Evolutionary conservation across 225 moss, liverwort and hornwort species (phyloP).

Genomic region (Thuidium tamariscinum): DNA sequence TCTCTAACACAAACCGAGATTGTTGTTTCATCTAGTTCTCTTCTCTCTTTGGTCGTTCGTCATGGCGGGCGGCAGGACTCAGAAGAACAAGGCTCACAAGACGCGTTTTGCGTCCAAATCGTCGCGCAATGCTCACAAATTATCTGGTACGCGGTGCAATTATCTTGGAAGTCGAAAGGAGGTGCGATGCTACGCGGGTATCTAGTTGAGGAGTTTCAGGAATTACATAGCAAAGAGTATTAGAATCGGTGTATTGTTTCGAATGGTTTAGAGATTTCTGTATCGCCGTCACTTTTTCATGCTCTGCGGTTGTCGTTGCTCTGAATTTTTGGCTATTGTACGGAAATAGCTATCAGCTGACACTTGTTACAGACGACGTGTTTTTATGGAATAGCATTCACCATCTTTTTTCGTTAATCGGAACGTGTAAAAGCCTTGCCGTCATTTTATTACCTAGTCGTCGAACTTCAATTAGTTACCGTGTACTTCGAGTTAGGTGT

Average conservation of each 20-base stretch:
- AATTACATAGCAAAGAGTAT: background rate
- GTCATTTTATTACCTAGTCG: background rate
- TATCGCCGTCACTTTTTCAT: background rate
- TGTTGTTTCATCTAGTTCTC: background rate
- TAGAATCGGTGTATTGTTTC: background rate
- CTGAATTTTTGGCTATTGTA: background rate
- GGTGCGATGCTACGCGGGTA: background rate
- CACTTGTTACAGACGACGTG: background rate
- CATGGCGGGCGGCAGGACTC: constrained; percentile 76
- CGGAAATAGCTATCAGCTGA: background rate
- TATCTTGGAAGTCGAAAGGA: background rate
- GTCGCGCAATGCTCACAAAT: constrained; percentile 81
- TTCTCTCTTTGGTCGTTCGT: background rate
- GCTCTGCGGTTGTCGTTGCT: background rate
- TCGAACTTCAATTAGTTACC: background rate
- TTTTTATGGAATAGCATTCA: background rate
- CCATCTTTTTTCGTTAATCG: background rate
- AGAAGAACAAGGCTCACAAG: constrained; percentile 96
- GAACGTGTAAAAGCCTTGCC: background rate
- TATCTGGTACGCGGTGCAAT: constrained; percentile 24
- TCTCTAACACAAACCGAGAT: background rate
- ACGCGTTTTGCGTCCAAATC: constrained; percentile 88
- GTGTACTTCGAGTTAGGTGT: background rate
- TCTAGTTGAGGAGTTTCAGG: background rate
- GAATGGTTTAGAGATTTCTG: background rate